Percentiles rank a stretch among this genome's conserved stretches.
Conservation (phyloP, 2,329 filamentous ascomycete genomes). For the Monosporascus sp. region DNA sequence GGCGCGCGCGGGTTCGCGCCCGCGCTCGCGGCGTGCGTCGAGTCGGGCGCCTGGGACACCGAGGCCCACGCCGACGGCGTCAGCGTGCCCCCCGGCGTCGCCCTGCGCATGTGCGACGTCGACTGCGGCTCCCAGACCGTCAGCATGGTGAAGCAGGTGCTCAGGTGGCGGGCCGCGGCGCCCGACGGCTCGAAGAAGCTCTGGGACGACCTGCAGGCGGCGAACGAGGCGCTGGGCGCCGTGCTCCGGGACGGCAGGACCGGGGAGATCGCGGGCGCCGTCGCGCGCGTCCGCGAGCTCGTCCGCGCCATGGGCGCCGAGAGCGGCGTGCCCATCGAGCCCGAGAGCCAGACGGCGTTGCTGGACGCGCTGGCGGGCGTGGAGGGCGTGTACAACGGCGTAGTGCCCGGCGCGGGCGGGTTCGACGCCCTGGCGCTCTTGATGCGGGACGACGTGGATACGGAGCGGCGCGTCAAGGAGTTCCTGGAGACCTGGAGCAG, state of each 20-base stretch:
- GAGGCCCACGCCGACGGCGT: slow-evolving; percentile 67
- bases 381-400: slow-evolving; percentile 79
- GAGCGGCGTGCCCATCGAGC: slow-evolving; percentile 84
- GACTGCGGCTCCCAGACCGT: slow-evolving; percentile 92
- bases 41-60: slow-evolving; percentile 65
- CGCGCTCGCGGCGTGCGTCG: slow-evolving; percentile 59
- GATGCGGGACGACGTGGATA: slow-evolving; percentile 65
- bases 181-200: slow-evolving; percentile 59
- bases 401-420: slow-evolving; percentile 90
- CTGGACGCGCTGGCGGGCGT: slow-evolving; percentile 68
- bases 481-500: slow-evolving; percentile 63
- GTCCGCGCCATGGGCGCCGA: slow-evolving; percentile 71
- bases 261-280: slow-evolving; percentile 39
- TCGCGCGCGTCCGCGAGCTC: slow-evolving; percentile 49
- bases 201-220: slow-evolving; percentile 69
- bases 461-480: slow-evolving; percentile 52
- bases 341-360: slow-evolving; percentile 74
- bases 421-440: slow-evolving; percentile 85
- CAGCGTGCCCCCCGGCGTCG: slow-evolving; percentile 65
- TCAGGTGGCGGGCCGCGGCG: slow-evolving; percentile 71
- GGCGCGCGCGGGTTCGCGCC: slow-evolving; percentile 62
- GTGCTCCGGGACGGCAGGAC: slow-evolving; percentile 51
- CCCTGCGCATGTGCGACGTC: slow-evolving; percentile 90
- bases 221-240: slow-evolving; percentile 66
- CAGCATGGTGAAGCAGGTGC: slow-evolving; percentile 88